Evolutionary conservation across 2,329 filamentous ascomycete species (phyloP).

Genomic region (Septoria petroselini): DNA sequence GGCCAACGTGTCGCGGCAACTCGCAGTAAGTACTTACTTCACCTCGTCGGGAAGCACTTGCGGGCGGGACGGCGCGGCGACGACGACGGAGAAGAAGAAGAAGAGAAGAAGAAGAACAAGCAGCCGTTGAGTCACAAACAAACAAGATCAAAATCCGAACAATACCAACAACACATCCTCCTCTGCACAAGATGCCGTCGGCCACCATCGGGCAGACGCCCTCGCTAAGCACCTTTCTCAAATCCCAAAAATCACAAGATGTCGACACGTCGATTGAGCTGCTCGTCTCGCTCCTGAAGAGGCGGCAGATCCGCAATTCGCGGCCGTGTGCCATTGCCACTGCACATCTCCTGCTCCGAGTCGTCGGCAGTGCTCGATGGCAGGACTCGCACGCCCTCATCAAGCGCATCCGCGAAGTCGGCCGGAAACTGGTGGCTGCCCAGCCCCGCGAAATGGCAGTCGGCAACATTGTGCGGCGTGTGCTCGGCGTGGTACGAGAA

Average conservation of each 20-base stretch:
- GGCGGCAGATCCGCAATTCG: constrained; percentile 83
- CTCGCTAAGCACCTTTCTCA: constrained; percentile 73
- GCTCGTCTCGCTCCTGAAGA: constrained; percentile 80
- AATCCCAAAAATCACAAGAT: constrained; percentile 69
- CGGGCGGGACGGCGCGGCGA: too few species aligned
- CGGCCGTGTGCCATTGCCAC: constrained; percentile 89
- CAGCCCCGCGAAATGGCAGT: constrained; percentile 89
- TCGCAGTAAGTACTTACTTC: too few species aligned
- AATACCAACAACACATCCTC: constrained; percentile 3
- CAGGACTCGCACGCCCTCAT: constrained; percentile 75
- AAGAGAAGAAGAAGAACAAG: too few species aligned
- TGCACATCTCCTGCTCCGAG: constrained; percentile 79
- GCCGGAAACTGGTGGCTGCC: constrained; percentile 72
- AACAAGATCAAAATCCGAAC: not conserved
- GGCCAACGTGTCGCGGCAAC: too few species aligned
- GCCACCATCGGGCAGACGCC: constrained; percentile 61
- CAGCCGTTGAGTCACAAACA: too few species aligned
- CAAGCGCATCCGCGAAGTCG: constrained; percentile 73
- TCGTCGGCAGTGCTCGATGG: constrained; percentile 79
- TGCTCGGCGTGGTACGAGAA: constrained; percentile 86
- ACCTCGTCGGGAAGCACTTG: too few species aligned
- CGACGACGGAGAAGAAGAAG: not conserved
- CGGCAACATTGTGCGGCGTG: constrained; percentile 87
- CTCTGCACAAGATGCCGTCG: constrained; percentile 52
- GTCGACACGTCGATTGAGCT: constrained; percentile 81